phyloP scores from a whole-genome alignment of 2,329 filamentous ascomycete genomes.

The Arthrobotrys musiformis region DNA sequence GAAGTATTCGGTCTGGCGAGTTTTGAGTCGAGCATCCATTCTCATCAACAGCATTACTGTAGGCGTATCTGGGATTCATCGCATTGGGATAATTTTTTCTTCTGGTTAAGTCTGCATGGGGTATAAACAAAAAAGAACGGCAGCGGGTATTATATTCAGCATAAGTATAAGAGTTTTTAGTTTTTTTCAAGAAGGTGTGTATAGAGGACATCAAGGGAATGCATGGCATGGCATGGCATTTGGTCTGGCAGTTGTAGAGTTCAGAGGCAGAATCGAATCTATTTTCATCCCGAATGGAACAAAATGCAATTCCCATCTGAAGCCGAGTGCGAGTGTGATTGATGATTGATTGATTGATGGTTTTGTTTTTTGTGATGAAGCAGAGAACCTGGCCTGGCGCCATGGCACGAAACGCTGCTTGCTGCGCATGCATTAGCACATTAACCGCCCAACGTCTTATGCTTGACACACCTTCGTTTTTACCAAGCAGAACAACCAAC shows the following conservation, averaged over 20 bases:
- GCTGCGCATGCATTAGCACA: conserved; percentile 32
- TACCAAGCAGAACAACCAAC: conserved; percentile 27
- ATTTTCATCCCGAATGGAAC: conserved; percentile 25
- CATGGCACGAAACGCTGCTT: conserved; percentile 1
- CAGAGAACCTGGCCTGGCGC: conserved; percentile 1
- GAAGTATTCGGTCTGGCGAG: conserved; percentile 40
- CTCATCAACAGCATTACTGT: conserved; percentile 42
- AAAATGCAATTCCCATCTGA: conserved; percentile 12
- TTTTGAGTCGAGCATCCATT: conserved; percentile 36
- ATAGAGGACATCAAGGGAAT: conserved; percentile 18
- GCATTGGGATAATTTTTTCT: conserved; percentile 49
- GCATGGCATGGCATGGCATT: too few species aligned
- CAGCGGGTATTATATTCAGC: conserved; percentile 21
- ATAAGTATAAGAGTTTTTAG: conserved; percentile 12
- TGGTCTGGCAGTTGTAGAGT: conserved; percentile 38
- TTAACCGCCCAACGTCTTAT: conserved; percentile 41
- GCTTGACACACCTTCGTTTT: conserved; percentile 38
- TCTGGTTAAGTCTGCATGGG: conserved; percentile 18
- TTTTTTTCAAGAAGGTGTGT: conserved; percentile 14
- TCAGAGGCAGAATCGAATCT: conserved; percentile 25
- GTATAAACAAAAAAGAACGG: conserved; percentile 40
- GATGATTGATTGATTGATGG: conserved; percentile 38
- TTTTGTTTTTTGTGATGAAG: conserved; percentile 40
- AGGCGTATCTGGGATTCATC: conserved; percentile 53
- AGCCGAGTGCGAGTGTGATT: conserved; percentile 14